These are phyloP conservation scores for Hirschfeldia incana DNA, from an alignment of 345 rosid species.

Conservation along the genomic window DNA sequence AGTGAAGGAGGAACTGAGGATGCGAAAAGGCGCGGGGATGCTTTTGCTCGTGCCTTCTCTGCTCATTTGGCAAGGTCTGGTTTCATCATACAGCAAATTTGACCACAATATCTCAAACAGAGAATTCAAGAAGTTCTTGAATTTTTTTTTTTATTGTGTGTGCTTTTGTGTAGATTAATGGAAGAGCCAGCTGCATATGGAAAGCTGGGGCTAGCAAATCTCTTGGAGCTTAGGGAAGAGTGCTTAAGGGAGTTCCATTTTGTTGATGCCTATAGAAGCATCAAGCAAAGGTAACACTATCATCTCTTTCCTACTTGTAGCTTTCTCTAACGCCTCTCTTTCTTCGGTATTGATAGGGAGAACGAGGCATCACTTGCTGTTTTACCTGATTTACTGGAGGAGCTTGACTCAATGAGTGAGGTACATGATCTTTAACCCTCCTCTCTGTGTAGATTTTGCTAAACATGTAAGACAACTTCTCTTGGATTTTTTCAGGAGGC, in stretches of 20 bases:
- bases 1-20: conserved; percentile 99
- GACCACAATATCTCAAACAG: neutral
- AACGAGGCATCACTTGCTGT: conserved; percentile 99
- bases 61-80: conserved; percentile 94
- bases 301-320: conserved; percentile 2
- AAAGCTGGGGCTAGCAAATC: conserved; percentile 94
- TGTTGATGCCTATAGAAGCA: conserved; percentile 91
- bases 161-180: conserved; percentile 63
- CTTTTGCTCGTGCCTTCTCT: conserved; percentile 98
- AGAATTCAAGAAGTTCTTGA: neutral
- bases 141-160: neutral
- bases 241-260: conserved; percentile 97
- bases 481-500: conserved; percentile 62
- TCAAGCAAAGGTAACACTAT: conserved; percentile 75
- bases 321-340: conserved; percentile 17
- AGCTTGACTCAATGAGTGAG: conserved; percentile 89
- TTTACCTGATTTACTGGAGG: conserved; percentile 78
- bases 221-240: conserved; percentile 96
- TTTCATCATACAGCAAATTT: conserved; percentile 23
- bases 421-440: conserved; percentile 43
- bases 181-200: conserved; percentile 99
- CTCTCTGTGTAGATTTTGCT: conserved; percentile 1
- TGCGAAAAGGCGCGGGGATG: conserved; percentile 97
- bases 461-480: conserved; percentile 4
- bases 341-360: conserved; percentile 58